Evolutionary conservation across 208 protist genomes (phyloP).

Genomic region (Crithidia thermophila): DNA sequence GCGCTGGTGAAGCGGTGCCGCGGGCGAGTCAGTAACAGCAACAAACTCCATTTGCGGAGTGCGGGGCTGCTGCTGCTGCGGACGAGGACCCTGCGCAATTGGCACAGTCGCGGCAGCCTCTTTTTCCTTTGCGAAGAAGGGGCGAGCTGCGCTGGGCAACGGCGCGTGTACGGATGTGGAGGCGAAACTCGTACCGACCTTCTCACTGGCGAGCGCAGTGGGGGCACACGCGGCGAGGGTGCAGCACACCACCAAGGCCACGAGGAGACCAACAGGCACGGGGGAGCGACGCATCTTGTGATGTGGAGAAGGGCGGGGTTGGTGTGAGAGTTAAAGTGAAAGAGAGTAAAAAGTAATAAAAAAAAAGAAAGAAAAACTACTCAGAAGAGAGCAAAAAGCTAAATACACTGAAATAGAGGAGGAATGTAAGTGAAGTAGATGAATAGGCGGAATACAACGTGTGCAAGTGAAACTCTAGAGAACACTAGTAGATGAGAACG

Average conservation of each 20-base stretch:
- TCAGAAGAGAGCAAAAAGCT: too few relatives aligned
- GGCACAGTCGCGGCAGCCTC: background rate
- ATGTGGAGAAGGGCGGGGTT: background rate
- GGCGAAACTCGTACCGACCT: background rate
- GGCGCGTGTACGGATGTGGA: background rate
- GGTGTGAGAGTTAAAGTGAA: background rate
- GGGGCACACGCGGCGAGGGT: background rate
- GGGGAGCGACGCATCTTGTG: background rate
- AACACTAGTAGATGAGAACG: too few relatives aligned
- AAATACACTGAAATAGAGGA: background rate
- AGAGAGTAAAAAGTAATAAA: constrained; percentile 1
- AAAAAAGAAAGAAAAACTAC: constrained; percentile 6
- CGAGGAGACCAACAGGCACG: background rate
- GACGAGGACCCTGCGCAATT: background rate
- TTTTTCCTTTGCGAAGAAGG: constrained; percentile 2
- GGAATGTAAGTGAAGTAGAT: too few relatives aligned
- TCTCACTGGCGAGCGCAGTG: background rate
- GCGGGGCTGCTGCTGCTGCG: background rate
- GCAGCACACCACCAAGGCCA: constrained; percentile 1
- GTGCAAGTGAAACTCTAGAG: too few relatives aligned
- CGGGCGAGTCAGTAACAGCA: background rate
- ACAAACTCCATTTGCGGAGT: background rate
- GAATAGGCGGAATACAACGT: too few relatives aligned
- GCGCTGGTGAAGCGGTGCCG: background rate
- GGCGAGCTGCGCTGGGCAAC: background rate